These are phyloP conservation scores for Pneumocystis carinii DNA, from an alignment of 1,139 yeast species.

Conservation along the genomic window DNA sequence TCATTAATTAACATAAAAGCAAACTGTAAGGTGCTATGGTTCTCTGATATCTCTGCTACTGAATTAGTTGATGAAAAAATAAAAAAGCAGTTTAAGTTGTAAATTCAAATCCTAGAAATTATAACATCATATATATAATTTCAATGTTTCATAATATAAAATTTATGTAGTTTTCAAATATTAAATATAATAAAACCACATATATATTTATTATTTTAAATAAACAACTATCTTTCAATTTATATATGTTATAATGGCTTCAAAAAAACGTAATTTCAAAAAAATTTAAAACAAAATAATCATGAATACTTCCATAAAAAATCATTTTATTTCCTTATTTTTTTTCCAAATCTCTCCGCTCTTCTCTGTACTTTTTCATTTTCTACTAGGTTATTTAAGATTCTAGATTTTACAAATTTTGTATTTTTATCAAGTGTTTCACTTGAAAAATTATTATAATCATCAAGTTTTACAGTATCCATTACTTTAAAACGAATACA, in stretches of 20 bases:
- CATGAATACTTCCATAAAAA: background rate
- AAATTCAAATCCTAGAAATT: constrained; percentile 22
- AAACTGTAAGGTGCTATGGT: constrained; percentile 94
- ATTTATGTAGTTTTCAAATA: background rate
- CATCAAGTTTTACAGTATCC: background rate
- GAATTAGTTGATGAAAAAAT: constrained; percentile 46
- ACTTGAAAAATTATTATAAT: background rate
- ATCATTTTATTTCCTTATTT: background rate
- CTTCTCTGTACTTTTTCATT: constrained; percentile 12
- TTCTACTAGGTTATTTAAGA: constrained; percentile 9
- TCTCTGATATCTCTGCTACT: constrained; percentile 90
- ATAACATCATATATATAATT: background rate
- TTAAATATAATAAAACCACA: background rate
- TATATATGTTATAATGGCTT: background rate
- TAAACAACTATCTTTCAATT: background rate
- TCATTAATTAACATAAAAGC: constrained; percentile 91
- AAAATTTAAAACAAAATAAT: constrained; percentile 4
- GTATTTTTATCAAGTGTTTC: background rate
- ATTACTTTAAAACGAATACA: background rate
- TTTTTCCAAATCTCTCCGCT: constrained; percentile 9
- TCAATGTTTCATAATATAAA: background rate
- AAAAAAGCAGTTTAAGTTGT: background rate
- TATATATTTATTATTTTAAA: background rate
- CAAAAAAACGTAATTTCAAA: background rate
- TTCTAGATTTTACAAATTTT: constrained; percentile 7